phyloP scores from a whole-genome alignment of 1,284 basidiomycete genomes.

The Porodaedalea pini region DNA sequence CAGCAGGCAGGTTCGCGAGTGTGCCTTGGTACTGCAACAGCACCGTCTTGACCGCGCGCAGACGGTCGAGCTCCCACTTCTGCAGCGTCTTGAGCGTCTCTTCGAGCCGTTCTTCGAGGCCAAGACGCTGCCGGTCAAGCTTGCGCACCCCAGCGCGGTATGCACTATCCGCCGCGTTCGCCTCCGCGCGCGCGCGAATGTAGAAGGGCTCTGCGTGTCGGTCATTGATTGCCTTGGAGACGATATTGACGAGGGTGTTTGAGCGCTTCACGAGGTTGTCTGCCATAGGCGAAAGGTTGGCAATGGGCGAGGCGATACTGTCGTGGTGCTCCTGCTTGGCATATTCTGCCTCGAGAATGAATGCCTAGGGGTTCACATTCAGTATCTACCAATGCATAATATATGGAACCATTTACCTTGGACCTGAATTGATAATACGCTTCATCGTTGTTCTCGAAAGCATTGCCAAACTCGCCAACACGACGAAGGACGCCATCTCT shows the following conservation, averaged over 20 bases:
- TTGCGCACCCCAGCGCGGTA: constrained; percentile 75
- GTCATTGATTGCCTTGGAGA: constrained; percentile 61
- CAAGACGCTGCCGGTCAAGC: constrained; percentile 76
- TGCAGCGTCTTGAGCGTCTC: constrained; percentile 77
- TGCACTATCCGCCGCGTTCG: constrained; percentile 70
- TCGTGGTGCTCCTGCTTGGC: constrained; percentile 29
- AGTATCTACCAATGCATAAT: not conserved
- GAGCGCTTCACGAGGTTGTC: constrained; percentile 67
- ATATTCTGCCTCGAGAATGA: constrained; percentile 51
- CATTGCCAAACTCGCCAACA: constrained; percentile 77
- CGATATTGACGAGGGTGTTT: constrained; percentile 63
- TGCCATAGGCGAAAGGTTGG: constrained; percentile 42
- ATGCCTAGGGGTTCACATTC: constrained; percentile 48
- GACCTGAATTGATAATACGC: constrained; percentile 78
- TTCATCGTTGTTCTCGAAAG: constrained; percentile 69
- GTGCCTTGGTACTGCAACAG: constrained; percentile 82
- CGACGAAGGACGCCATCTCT: constrained; percentile 70
- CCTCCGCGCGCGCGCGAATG: constrained; percentile 69
- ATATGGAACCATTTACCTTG: constrained; percentile 44
- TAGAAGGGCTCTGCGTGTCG: constrained; percentile 57
- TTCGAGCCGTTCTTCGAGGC: constrained; percentile 82
- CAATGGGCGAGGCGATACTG: constrained; percentile 33
- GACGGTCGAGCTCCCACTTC: constrained; percentile 79
- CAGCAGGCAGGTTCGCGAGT: constrained; percentile 64
- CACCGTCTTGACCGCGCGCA: constrained; percentile 81